Base-by-base conservation (phyloP, 2,329 filamentous ascomycete genomes). In the Penicillium oxalicum region DNA sequence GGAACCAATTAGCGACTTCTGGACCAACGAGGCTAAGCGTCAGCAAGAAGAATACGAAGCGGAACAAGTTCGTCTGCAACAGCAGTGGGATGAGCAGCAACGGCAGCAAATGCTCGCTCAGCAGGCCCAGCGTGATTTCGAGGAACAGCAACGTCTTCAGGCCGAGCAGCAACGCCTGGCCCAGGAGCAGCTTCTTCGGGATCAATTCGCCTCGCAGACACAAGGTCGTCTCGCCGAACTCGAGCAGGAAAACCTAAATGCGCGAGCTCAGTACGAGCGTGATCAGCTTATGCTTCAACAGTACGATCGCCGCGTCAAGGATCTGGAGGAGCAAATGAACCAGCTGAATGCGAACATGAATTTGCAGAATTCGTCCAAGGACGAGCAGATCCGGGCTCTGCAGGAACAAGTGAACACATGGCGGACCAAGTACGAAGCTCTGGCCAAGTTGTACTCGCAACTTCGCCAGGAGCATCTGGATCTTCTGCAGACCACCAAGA, bases 321-420 rank as follows among this genome's bases (percentile, higher is more conserved):
- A 88, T 18, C 74, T 98, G 9, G 93, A 98, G 69, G 82, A 83
- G 47, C 93, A 98, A 70, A 79, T 98, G 54, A 73, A 78, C 40
- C 87, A 95, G 57, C 78, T 97, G 45, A 87, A 89, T 60, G 81
- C 78, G 59, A 96, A 90, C 67, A 86, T 88, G 60, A 84, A 86
- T 37, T 85, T 95, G 68, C 93, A 97, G 66, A 83, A 87, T 45
- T 74, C 79, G 33, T 96, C 91, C 65, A 94, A 91, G 66, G 93
- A 98, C 62, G 93, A 97, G 59, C 91, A 97, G 70, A 91, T 98
- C 60, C 79, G 85, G 25, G 85, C 93, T 2, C 76, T 98, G 18
- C 93, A 97, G 64, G 93, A 97, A 72, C 93, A 97, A 71, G 87
- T 97, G 56, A 96, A 96, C 70, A 96, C 91, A 0, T 98, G 93